phyloP scores from a whole-genome alignment of 805 yeast genomes.

The Candida arabinofermentans region DNA sequence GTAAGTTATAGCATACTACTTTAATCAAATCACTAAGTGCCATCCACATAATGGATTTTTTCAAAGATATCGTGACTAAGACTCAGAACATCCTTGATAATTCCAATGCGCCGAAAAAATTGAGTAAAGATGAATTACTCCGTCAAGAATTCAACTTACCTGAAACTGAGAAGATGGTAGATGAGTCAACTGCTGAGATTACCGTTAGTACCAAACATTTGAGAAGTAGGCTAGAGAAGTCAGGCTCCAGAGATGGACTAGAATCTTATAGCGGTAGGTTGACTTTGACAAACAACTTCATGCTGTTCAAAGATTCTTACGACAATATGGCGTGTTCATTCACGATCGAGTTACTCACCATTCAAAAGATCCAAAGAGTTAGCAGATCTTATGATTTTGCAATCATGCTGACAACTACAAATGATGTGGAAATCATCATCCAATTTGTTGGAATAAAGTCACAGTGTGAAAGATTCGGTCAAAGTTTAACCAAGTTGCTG shows the following conservation, averaged over 20 bases:
- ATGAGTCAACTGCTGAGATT: conserved; percentile 66
- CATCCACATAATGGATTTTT: conserved; percentile 45
- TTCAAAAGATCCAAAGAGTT: conserved; percentile 81
- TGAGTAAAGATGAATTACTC: conserved; percentile 67
- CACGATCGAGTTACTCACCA: conserved; percentile 67
- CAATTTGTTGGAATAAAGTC: conserved; percentile 78
- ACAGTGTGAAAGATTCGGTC: conserved; percentile 78
- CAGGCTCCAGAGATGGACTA: conserved; percentile 3
- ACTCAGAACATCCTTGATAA: conserved; percentile 46
- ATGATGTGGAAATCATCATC: conserved; percentile 57
- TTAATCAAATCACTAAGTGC: no score
- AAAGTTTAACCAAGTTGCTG: conserved; percentile 55
- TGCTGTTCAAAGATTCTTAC: conserved; percentile 68
- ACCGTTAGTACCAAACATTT: conserved; percentile 27
- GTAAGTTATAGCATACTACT: no score
- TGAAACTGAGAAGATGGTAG: conserved; percentile 58
- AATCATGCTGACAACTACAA: conserved; percentile 63
- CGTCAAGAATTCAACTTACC: conserved; percentile 70
- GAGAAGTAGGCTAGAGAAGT: conserved; percentile 11
- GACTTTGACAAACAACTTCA: conserved; percentile 69
- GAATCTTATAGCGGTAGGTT: conserved; percentile 45
- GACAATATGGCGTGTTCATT: conserved; percentile 68
- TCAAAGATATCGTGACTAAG: conserved; percentile 43
- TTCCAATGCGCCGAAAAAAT: conserved; percentile 35
- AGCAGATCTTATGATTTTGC: conserved; percentile 80